Base-by-base conservation (phyloP, 352 stramenopile genomes). In the Thalassiosira exigua region DNA sequence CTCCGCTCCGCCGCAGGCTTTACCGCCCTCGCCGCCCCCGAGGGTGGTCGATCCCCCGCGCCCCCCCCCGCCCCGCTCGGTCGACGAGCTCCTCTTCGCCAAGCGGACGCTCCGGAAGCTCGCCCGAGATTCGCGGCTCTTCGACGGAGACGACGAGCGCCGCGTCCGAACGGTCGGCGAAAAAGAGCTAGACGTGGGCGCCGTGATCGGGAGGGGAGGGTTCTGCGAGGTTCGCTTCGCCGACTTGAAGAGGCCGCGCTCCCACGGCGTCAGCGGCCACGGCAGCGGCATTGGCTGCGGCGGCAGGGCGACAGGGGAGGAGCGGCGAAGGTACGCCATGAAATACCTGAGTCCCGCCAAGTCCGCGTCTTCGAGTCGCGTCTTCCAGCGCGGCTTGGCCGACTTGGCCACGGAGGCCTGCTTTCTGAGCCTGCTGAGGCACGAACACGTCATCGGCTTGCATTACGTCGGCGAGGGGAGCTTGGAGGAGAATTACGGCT, bases 361-460 rank as follows among this genome's bases (percentile, higher is more conserved):
- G 12, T 46, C 56, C 1, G 33, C 56, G 24, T 29, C 51, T 24
- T 30, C 33, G 19, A 65, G 42, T 46, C 33, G 42, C 27, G 56
- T 65, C 12, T 65, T 65, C 3, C 56, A 65, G 14, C 56, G 56
- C 0, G 62, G 62, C 51, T 67, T 72, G 19, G 84, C 82, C 50
- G 83, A 90, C 80, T 70, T 90, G 3, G 83, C 83, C 21, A 75
- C 80, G 62, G 82, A 89, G 57, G 79, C 79, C 12, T 74, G 84
- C 21, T 84, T 89, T 44, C 48, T 89, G 22, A 79, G 66, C 0
- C 66, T 68, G 14, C 52, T 90, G 12, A 29, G 73, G 29, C 82
- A 90, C 52, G 29, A 80, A 54, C 69, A 90, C 48, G 82, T 90
- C 54, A 84, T 90, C 21, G 17, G 52, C 32, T 53, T 87, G 27